Evolutionary conservation across 805 yeast species (phyloP).

Genomic region (Brettanomyces sp.): DNA sequence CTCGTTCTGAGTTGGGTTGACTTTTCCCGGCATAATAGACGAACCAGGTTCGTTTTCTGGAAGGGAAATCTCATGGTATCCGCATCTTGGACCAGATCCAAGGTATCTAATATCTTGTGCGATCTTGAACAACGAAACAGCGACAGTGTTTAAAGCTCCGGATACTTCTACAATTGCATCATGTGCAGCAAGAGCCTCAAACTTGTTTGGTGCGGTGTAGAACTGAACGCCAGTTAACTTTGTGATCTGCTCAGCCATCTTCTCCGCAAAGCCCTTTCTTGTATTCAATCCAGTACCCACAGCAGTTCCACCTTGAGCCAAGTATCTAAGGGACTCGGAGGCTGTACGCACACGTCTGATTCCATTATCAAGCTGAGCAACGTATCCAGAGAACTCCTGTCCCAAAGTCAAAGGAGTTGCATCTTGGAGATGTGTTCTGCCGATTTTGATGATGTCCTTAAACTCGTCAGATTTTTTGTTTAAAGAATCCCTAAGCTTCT

Average conservation of each 20-base stretch:
- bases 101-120: constrained; percentile 97
- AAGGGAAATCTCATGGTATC: constrained; percentile 88
- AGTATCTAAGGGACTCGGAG: constrained; percentile 64
- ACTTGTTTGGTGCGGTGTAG: constrained; percentile 95
- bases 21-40: constrained; percentile 99
- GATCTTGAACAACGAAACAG: constrained; percentile 87
- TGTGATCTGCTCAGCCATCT: constrained; percentile 79
- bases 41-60: constrained; percentile 99
- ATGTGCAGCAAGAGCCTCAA: constrained; percentile 98
- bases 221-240: constrained; percentile 82
- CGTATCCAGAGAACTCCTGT: constrained; percentile 96
- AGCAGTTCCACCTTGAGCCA: constrained; percentile 99
- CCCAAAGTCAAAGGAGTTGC: constrained; percentile 98
- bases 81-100: constrained; percentile 99
- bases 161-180: constrained; percentile 97
- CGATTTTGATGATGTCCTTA: constrained; percentile 85
- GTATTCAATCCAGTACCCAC: constrained; percentile 99
- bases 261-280: constrained; percentile 76
- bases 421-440: constrained; percentile 98
- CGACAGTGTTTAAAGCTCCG: constrained; percentile 93
- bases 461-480: constrained; percentile 76
- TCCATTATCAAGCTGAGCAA: constrained; percentile 86
- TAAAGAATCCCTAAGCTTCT: constrained; percentile 69
- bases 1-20: constrained; percentile 98
- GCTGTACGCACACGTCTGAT: constrained; percentile 73